Percentiles rank a stretch among this genome's conserved stretches.
Evolutionary conservation across 2,329 filamentous ascomycete genomes (phyloP).

Genomic region (Bipolaris cookei): DNA sequence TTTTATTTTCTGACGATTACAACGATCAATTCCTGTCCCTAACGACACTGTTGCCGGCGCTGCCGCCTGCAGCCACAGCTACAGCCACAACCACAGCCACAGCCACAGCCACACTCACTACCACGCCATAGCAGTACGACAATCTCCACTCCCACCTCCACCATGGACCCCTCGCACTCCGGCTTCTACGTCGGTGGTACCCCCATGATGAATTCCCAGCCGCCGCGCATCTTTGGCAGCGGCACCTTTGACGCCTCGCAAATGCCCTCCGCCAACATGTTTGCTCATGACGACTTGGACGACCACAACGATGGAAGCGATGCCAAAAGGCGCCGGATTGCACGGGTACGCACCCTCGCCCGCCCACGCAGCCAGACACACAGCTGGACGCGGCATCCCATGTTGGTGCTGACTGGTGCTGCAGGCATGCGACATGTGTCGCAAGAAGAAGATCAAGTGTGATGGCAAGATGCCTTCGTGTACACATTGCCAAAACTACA

Average conservation of each 20-base stretch:
- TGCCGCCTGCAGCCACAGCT: not conserved
- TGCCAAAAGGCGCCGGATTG: constrained; percentile 86
- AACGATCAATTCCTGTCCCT: not conserved
- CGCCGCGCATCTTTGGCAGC: constrained; percentile 50
- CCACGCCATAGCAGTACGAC: not conserved
- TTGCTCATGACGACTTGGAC: constrained; percentile 58
- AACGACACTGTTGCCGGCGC: not conserved
- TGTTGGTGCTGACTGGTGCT: constrained; percentile 30
- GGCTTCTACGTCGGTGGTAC: constrained; percentile 44
- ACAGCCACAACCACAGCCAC: constrained; percentile 19
- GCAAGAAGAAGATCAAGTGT: constrained; percentile 96
- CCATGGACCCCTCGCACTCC: constrained; percentile 45
- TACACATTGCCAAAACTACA: constrained; percentile 96
- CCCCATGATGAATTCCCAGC: constrained; percentile 49
- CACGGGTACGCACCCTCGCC: constrained; percentile 65
- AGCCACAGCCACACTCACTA: constrained; percentile 24
- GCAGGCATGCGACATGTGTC: constrained; percentile 93
- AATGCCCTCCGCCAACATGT: constrained; percentile 45
- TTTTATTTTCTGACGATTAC: not conserved
- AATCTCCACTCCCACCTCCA: constrained; percentile 2
- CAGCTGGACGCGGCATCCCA: not conserved
- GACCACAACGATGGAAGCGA: constrained; percentile 68
- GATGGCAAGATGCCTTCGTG: constrained; percentile 95
- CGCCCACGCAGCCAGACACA: not conserved
- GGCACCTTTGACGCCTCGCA: constrained; percentile 47